Percentiles rank a stretch among this genome's conserved stretches.
Evolutionary conservation across 257 asterid species (phyloP).

Genomic region (Solanum appendiculatum): DNA sequence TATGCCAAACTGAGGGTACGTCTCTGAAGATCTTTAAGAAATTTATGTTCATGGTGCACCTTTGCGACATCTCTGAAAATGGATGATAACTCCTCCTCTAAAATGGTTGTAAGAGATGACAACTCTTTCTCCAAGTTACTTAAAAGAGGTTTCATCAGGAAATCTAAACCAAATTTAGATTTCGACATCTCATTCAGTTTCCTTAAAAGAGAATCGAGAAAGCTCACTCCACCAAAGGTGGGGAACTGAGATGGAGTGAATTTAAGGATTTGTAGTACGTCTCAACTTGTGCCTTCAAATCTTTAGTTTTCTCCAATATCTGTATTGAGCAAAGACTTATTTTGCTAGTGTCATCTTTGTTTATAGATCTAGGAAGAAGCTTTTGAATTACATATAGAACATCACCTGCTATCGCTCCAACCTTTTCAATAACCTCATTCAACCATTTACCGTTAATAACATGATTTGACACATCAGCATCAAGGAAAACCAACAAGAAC

Average conservation of each 20-base stretch:
- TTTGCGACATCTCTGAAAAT: not conserved
- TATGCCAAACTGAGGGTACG: not conserved
- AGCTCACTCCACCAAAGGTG: not conserved
- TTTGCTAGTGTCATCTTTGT: not conserved
- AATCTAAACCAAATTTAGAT: too few relatives aligned
- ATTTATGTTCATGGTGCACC: not conserved
- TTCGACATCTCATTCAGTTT: too few relatives aligned
- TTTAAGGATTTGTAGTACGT: not conserved
- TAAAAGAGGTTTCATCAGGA: too few relatives aligned
- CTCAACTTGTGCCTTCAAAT: not conserved
- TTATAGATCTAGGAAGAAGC: not conserved
- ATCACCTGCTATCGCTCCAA: not conserved
- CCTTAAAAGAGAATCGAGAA: too few relatives aligned
- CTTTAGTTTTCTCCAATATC: not conserved
- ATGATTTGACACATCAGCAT: not conserved
- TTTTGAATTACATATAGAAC: not conserved
- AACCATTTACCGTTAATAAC: not conserved
- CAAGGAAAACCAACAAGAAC: not conserved
- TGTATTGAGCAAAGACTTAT: not conserved
- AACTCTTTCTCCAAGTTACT: too few relatives aligned
- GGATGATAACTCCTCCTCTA: not conserved
- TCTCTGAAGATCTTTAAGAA: not conserved
- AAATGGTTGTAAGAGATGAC: not conserved
- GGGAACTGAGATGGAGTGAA: not conserved
- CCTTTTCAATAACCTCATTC: not conserved